Evolutionary conservation across 1,139 yeast species (phyloP).

Genomic region (Candida anutae): DNA sequence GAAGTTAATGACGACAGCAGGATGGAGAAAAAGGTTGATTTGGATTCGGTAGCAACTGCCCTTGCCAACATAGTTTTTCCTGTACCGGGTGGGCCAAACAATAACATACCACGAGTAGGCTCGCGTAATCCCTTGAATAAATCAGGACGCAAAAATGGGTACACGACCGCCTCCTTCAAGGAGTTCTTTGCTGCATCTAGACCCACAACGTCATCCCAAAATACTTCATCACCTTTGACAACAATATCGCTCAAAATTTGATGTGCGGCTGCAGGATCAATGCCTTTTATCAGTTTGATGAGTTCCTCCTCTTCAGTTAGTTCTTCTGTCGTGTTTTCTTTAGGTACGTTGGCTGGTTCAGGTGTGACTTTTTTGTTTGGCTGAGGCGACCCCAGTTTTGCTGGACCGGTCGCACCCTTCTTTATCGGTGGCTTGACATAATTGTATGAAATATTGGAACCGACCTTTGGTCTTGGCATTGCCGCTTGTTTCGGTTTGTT

Average conservation of each 20-base stretch:
- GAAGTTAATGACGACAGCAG: conserved; percentile 91
- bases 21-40: conserved; percentile 87
- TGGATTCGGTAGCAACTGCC: conserved; percentile 95
- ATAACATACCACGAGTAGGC: conserved; percentile 92
- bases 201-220: conserved; percentile 97
- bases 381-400: conserved; percentile 3
- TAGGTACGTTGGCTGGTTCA: not conserved
- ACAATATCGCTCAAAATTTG: conserved; percentile 89
- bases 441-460: conserved; percentile 21
- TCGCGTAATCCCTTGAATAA: conserved; percentile 85
- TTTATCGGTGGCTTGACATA: conserved; percentile 11
- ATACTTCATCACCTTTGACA: conserved; percentile 90
- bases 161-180: conserved; percentile 91
- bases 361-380: conserved; percentile 1
- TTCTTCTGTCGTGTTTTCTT: conserved; percentile 40
- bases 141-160: conserved; percentile 92
- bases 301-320: conserved; percentile 60
- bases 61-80: conserved; percentile 97
- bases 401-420: conserved; percentile 2
- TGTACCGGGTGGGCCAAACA: conserved; percentile 98
- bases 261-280: conserved; percentile 32
- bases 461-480: conserved; percentile 3
- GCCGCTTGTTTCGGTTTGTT: conserved; percentile 9
- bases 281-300: conserved; percentile 32
- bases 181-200: conserved; percentile 84